Conservation (phyloP, 1,284 basidiomycete species). For the Fomes fomentarius region DNA sequence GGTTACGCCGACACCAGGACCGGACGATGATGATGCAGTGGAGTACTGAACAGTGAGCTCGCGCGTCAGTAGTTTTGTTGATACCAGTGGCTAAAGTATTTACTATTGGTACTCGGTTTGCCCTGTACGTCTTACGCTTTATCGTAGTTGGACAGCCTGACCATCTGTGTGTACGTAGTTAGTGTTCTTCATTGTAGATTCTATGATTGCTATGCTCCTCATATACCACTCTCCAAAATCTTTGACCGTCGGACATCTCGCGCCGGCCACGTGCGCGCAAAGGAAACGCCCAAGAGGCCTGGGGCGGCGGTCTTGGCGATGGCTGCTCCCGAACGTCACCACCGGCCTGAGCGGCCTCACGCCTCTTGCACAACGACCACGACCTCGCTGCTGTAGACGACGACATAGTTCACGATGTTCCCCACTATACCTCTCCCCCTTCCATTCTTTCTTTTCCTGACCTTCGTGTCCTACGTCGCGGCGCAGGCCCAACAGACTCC, state of each 20-base stretch:
- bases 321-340: background rate
- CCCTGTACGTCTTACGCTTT: too few species aligned
- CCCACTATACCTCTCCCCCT: background rate
- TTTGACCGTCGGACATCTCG: too few species aligned
- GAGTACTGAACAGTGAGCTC: slow-evolving; percentile 48
- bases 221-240: too few species aligned
- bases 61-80: background rate
- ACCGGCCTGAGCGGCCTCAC: background rate
- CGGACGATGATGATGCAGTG: slow-evolving; percentile 63
- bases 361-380: background rate
- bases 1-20: slow-evolving; percentile 39
- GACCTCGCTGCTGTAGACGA: background rate
- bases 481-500: slow-evolving; percentile 17
- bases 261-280: too few species aligned
- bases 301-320: background rate
- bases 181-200: too few species aligned
- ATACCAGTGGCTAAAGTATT: background rate
- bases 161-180: too few species aligned
- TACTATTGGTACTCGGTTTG: background rate
- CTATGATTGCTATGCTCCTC: too few species aligned
- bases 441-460: background rate
- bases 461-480: slow-evolving; percentile 7
- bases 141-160: too few species aligned
- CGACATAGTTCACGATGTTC: background rate
- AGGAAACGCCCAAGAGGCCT: background rate